Evolutionary conservation across 2,329 filamentous ascomycete genomes (phyloP).

Genomic region (Phaeoacremonium minimum): DNA sequence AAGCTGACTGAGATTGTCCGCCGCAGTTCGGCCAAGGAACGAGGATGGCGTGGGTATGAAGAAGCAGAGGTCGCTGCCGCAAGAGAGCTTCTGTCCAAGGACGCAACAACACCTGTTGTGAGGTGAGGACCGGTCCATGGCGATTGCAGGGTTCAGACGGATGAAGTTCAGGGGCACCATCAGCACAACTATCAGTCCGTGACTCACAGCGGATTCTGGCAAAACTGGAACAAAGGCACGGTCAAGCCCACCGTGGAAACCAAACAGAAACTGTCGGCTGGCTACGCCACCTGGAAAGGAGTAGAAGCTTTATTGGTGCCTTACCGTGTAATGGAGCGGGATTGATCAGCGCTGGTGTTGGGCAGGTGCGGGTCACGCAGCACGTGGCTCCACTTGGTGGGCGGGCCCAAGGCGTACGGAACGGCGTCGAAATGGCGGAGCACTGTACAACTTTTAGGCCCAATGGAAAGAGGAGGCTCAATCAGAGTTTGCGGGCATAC

Average conservation of each 20-base stretch:
- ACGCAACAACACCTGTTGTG: conserved; percentile 35
- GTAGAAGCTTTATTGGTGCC: conserved; percentile 18
- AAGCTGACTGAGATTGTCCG: conserved; percentile 76
- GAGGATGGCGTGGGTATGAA: conserved; percentile 70
- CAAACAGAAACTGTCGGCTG: conserved; percentile 4
- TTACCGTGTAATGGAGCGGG: conserved; percentile 8
- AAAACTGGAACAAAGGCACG: not conserved
- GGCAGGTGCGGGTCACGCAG: conserved; percentile 4
- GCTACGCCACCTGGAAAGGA: conserved; percentile 6
- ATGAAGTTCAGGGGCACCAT: conserved; percentile 21
- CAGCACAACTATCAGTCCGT: conserved; percentile 11
- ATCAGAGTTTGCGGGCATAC: not conserved
- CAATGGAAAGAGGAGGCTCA: not conserved
- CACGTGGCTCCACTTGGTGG: conserved; percentile 33
- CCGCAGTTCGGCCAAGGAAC: conserved; percentile 53
- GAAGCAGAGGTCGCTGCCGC: conserved; percentile 68
- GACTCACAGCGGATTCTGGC: conserved; percentile 1
- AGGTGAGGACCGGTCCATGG: too few species aligned
- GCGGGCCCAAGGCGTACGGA: conserved; percentile 10
- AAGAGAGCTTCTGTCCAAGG: conserved; percentile 58
- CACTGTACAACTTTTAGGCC: not conserved
- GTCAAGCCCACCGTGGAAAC: conserved; percentile 2
- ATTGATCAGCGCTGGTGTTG: not conserved
- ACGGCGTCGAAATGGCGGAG: too few species aligned
- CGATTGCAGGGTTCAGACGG: too few species aligned